Evolutionary conservation across 148 eudicot genomes (phyloP).

Genomic region (Vaccinium vitisidaea): DNA sequence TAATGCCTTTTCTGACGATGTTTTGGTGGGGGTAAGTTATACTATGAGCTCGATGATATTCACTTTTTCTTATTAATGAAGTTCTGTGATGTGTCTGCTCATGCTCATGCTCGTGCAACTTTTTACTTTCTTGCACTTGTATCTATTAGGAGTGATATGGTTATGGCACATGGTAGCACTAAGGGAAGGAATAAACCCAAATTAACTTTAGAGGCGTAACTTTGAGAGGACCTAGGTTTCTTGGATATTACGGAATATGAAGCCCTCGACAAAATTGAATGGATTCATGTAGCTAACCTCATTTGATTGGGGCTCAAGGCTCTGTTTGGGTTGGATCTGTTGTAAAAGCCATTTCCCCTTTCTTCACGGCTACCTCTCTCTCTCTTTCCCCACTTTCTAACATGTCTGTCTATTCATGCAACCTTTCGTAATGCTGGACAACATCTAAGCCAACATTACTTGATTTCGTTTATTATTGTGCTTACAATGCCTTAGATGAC

Average conservation of each 20-base stretch:
- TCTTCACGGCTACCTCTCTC: not conserved
- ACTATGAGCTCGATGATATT: not conserved
- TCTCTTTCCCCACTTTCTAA: not conserved
- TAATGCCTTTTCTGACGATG: constrained; percentile 75
- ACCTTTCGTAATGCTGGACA: not conserved
- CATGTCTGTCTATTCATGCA: not conserved
- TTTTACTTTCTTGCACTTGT: not conserved
- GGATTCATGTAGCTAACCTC: not conserved
- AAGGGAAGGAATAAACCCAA: not conserved
- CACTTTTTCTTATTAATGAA: not conserved
- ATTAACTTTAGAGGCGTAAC: not conserved
- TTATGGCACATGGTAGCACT: not conserved
- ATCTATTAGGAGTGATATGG: not conserved
- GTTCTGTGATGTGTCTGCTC: constrained; percentile 19
- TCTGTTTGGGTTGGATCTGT: not conserved
- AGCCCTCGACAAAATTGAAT: not conserved
- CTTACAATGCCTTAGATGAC: not conserved
- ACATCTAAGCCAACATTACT: not conserved
- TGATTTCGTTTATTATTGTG: not conserved
- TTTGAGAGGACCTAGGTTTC: not conserved
- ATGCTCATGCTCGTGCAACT: not conserved
- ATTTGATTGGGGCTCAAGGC: not conserved
- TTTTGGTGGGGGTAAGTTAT: constrained; percentile 80
- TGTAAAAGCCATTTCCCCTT: not conserved
- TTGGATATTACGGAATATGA: not conserved